Conservation (phyloP, 768 basidiomycete species). For the Kwoniella botswanensis region DNA sequence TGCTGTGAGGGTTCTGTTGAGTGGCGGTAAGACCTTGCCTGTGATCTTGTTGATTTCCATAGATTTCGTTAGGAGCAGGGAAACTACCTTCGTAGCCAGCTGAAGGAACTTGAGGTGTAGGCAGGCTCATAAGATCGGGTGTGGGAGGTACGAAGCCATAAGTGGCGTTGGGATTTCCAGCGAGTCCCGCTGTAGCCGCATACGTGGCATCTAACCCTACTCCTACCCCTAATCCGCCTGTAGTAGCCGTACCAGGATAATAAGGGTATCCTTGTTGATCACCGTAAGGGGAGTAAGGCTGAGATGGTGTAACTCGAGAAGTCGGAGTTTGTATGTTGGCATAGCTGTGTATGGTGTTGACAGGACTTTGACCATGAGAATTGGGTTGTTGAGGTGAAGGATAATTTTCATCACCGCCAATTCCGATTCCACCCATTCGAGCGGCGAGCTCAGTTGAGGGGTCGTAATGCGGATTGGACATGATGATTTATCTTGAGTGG, state of each 20-base stretch:
- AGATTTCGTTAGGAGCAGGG: conserved; percentile 3
- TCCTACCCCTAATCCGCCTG: neutral
- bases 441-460: conserved; percentile 13
- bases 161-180: conserved; percentile 3
- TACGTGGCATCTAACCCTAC: conserved; percentile 11
- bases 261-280: conserved; percentile 13
- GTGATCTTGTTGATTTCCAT: conserved; percentile 2
- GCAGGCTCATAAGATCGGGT: conserved; percentile 1
- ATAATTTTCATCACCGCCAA: neutral
- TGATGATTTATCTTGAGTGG: neutral
- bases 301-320: neutral
- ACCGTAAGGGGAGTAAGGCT: conserved; percentile 12
- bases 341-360: conserved; percentile 4
- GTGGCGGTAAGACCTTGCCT: neutral
- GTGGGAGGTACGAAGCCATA: conserved; percentile 9
- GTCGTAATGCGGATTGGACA: conserved; percentile 13
- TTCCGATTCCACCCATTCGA: conserved; percentile 17
- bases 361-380: conserved; percentile 16
- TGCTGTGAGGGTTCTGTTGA: neutral
- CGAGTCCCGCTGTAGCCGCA: neutral
- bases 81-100: conserved; percentile 9
- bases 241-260: conserved; percentile 3
- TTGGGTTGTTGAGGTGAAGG: conserved; percentile 5
- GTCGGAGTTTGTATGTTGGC: conserved; percentile 16
- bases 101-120: conserved; percentile 6